Conservation (phyloP, 2,329 filamentous ascomycete species). For the Diaporthe capsici region DNA sequence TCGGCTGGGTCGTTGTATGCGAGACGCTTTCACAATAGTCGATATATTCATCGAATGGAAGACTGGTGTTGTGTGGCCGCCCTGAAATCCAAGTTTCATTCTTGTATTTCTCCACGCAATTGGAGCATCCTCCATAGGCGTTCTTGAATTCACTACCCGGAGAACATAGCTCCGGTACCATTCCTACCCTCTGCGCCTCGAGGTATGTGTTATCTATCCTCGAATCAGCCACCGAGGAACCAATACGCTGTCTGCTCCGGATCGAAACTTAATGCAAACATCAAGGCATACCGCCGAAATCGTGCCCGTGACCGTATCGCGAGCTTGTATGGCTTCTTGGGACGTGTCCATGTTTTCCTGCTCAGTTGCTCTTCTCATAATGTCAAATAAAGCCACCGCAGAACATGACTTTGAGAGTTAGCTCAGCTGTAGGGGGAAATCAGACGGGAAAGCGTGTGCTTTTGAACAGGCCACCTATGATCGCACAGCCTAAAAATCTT, state of each 20-base stretch:
- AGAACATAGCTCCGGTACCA: neutral
- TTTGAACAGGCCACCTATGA: neutral
- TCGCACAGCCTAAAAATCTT: no score
- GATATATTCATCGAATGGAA: neutral
- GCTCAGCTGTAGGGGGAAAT: neutral
- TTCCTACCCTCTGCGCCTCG: neutral
- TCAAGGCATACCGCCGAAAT: neutral
- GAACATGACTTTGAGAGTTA: neutral
- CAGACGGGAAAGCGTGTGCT: no score
- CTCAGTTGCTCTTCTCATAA: neutral
- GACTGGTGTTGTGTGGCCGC: neutral
- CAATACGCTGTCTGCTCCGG: accelerated
- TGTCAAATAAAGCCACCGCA: neutral
- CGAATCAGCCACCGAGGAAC: neutral
- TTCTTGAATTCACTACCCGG: accelerated
- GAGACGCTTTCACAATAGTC: neutral
- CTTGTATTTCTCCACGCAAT: neutral
- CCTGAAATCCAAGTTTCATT: no score
- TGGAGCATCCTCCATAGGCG: neutral
- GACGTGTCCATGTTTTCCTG: neutral
- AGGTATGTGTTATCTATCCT: neutral
- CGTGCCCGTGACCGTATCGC: neutral
- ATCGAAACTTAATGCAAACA: neutral
- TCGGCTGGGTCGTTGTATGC: neutral
- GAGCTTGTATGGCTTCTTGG: neutral